Conservation (phyloP, 305 asterid species). For the Fraxinus angustifolia region DNA sequence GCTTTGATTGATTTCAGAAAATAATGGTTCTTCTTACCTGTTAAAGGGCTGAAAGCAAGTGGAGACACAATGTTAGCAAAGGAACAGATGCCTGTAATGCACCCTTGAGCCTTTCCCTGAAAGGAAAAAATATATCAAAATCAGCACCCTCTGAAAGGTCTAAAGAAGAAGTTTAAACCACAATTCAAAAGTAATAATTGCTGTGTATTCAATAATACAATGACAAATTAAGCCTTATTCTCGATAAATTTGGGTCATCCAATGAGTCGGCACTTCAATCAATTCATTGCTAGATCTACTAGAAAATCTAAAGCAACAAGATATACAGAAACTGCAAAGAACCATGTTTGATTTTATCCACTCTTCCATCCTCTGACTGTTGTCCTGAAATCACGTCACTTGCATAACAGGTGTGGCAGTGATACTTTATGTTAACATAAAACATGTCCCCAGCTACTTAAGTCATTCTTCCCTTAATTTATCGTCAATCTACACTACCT, state of each 20-base stretch:
- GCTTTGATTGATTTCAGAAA: neutral
- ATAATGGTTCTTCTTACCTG: slow-evolving; percentile 44
- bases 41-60: slow-evolving; percentile 74
- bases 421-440: neutral
- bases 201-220: no score
- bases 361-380: neutral
- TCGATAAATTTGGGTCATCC: neutral
- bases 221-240: neutral
- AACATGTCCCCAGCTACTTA: neutral
- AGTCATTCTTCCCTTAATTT: neutral
- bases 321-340: neutral
- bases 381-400: neutral
- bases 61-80: slow-evolving; percentile 74
- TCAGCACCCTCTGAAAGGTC: neutral
- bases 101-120: slow-evolving; percentile 90
- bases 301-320: neutral
- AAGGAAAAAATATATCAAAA: neutral
- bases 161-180: neutral
- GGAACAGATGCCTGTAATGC: slow-evolving; percentile 82
- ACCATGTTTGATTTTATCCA: neutral
- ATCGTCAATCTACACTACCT: neutral
- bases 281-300: neutral
- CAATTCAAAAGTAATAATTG: no score
- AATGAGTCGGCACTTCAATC: neutral
- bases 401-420: neutral